These are phyloP conservation scores for Carex parvula DNA, from an alignment of 176 grass and related monocot genomes.

Conservation along the genomic window DNA sequence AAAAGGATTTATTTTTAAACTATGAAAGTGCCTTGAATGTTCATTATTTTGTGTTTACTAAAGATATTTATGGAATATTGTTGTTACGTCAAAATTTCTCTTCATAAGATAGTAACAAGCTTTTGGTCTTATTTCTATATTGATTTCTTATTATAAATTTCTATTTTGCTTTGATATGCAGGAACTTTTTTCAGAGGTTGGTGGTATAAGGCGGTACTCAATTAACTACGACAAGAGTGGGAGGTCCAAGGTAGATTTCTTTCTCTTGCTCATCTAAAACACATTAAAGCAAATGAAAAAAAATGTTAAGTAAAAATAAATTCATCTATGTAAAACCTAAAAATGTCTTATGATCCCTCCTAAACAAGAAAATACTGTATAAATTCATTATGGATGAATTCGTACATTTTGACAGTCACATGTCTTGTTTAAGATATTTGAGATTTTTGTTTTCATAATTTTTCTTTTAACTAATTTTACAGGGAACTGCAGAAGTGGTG, in stretches of 20 bases:
- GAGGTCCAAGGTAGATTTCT: slow-evolving; percentile 50
- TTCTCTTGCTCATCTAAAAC: background rate
- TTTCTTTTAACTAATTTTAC: background rate
- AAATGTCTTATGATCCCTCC: background rate
- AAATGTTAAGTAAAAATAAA: background rate
- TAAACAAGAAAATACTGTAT: background rate
- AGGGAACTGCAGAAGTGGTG: slow-evolving; percentile 73
- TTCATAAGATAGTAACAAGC: background rate
- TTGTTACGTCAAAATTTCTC: background rate
- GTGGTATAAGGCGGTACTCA: slow-evolving; percentile 42
- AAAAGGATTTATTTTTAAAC: background rate
- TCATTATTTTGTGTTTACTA: background rate
- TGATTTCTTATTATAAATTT: no score
- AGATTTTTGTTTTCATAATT: background rate
- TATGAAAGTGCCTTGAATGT: background rate
- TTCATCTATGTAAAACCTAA: background rate
- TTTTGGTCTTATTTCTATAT: background rate
- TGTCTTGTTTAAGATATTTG: background rate
- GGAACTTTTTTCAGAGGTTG: slow-evolving; percentile 63
- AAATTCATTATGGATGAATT: background rate
- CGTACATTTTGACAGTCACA: background rate
- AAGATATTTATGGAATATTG: background rate
- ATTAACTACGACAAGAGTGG: slow-evolving; percentile 72
- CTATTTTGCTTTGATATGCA: slow-evolving; percentile 17
- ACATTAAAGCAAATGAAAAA: background rate